Evolutionary conservation across 805 yeast genomes (phyloP), one percentile per base, ranked within the genome.

Genomic region (Ogataea wickerhamii): DNA sequence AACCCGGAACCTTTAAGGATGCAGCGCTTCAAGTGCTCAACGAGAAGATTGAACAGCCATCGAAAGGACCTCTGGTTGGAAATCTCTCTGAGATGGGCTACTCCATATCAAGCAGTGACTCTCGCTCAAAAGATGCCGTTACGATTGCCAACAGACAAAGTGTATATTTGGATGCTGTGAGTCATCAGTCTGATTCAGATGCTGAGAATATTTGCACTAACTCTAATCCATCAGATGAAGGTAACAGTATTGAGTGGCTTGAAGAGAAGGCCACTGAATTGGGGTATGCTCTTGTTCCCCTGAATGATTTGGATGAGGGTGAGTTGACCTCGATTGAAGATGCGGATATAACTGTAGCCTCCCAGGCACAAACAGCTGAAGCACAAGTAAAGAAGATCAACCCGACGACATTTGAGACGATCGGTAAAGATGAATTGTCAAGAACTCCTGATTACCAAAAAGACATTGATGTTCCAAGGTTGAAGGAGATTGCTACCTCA

Each of bases 271-370:
- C 74, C 2, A 49, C 51, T 13, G 55, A 52, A 8, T 50, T 64
- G 20, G 67, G 68, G 8, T 53, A 60, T 49, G 55, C 49, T 17
- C 41, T 72, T 26, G 58, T 66, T 12, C 60, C 70, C 16, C 11
- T 55, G 23, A 40, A 40, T 10, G 50, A 49, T 3, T 14, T 33
- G 6, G 43, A 40, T 22, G 56, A 45, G 13, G 40, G 35, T 16
- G 53, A 49, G 27, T 48, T 38, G n/a, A 49, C 60, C 10, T 48
- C 56, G 3, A 40, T 51, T 16, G 52, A 44, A 24, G 61, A 51
- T n/a, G 46, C 43, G 16, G 48, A 43, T 18, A 25, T 34, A 6
- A 23, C 42, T 11, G 40, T 28, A 12, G 36, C 18, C 21, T 12
- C 31, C 5, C 27, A 3, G 34, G 25, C 31, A 51, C 27, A 39